Conservation (phyloP, 73 alveolate species). For the Tetrahymena thermophila region DNA sequence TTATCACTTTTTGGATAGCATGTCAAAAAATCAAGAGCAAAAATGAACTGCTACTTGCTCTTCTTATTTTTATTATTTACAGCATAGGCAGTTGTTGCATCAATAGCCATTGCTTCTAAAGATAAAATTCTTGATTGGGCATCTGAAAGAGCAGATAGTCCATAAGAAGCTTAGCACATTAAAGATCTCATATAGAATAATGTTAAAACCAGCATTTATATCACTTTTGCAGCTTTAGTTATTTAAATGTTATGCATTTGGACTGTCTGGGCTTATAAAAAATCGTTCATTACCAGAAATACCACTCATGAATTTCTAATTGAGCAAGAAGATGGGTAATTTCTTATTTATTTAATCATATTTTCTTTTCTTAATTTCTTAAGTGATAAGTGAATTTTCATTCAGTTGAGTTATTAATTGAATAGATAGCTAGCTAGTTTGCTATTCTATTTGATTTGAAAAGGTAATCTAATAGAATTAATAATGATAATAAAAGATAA, state of each 20-base stretch:
- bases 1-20: neutral
- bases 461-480: neutral
- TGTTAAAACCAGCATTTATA: neutral
- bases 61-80: neutral
- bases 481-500: neutral
- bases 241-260: neutral
- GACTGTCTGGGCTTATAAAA: neutral
- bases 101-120: neutral
- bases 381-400: neutral
- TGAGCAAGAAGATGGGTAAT: neutral
- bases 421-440: too few species aligned
- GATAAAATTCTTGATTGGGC: neutral
- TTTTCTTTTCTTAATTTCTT: neutral
- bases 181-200: neutral
- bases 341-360: neutral
- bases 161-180: neutral
- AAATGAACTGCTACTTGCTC: neutral
- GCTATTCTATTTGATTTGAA: neutral
- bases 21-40: neutral
- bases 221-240: neutral
- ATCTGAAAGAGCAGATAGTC: neutral
- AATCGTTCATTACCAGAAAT: neutral
- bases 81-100: neutral
- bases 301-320: neutral
- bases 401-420: neutral